A percentile compares a stretch with the other conserved stretches of the same genome.
These are phyloP conservation scores for Tetrapisispora phaffii DNA, from an alignment of 805 yeast species.

Conservation along the genomic window DNA sequence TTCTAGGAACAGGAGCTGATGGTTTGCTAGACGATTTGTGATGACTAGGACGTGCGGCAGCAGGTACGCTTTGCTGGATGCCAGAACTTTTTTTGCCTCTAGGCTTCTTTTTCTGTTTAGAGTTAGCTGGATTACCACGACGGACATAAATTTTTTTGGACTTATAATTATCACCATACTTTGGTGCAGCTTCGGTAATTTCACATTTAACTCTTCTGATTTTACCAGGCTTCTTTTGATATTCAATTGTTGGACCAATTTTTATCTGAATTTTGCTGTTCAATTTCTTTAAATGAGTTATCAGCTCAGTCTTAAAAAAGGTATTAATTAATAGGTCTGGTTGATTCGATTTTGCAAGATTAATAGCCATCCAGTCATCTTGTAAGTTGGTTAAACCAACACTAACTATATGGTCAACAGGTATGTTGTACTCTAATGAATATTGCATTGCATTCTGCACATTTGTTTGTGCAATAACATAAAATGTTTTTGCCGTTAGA, in stretches of 20 bases:
- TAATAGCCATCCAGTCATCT: constrained; percentile 83
- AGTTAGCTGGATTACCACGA: constrained; percentile 65
- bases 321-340: constrained; percentile 79
- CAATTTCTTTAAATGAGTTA: constrained; percentile 59
- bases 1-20: constrained; percentile 19
- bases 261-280: constrained; percentile 50
- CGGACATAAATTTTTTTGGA: constrained; percentile 78
- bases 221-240: constrained; percentile 86
- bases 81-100: constrained; percentile 33
- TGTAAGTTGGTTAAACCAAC: constrained; percentile 65
- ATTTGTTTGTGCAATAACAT: constrained; percentile 64
- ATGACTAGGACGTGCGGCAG: not conserved
- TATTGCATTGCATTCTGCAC: constrained; percentile 52
- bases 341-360: constrained; percentile 30
- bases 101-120: constrained; percentile 69
- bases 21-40: not conserved
- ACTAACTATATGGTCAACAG: constrained; percentile 48
- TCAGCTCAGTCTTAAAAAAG: constrained; percentile 79
- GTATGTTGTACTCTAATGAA: constrained; percentile 52
- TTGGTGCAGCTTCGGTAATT: constrained; percentile 53
- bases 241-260: constrained; percentile 63
- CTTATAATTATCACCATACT: constrained; percentile 65
- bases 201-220: constrained; percentile 62
- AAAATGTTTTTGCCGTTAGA: constrained; percentile 51
- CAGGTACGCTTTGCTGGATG: not conserved